Evolutionary conservation across 495 filamentous ascomycete species (phyloP), one percentile per base, ranked within the genome.

Genomic region (Letharia lupina): DNA sequence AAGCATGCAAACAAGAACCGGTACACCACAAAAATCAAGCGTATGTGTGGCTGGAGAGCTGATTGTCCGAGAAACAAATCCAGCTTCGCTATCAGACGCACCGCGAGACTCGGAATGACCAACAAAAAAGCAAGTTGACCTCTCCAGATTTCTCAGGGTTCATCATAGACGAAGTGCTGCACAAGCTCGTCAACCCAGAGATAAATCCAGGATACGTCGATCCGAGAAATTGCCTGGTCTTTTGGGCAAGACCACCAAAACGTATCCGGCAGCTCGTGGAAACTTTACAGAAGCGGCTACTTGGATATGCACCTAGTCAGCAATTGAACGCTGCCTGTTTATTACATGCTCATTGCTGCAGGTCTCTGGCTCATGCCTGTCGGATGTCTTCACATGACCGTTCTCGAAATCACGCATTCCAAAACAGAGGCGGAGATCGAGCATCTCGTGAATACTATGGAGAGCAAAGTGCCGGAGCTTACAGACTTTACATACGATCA

Each of bases 291-390:
- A 67, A 78, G 50, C 81, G 83, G 63, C 77, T 97, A 61, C 52
- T 33, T 57, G 44, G 64, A 39, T 31, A 48, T 67, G 65, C 65
- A 59, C 59, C 28, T 3, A 40, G 39, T 31, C 18, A 23, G 15
- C 60, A n/a, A 6, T 45, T 2, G 31, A 18, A 6, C 8, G 28
- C 56, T 35, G 18, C 12, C 18, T 13, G 7, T 15, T 35, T 35
- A 11, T 45, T 50, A 33, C 9, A 40, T 52, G 64, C 63, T 66
- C 31, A 60, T 47, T 56, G 33, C 9, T 35, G 31, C 54, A 94
- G 91, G 81, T 64, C 76, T 97, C 37, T 97, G 94, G 93, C 79
- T 92, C 31, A 92, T 93, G 84, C 91, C 92, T 11, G 71, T 78
- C 10, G 77, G 86, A 60, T 79, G 82, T 68, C 87, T 96, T 61